Percentiles rank a stretch among this genome's conserved stretches.
phyloP scores from a whole-genome alignment of 148 eudicot species.

The Rhododendron vialii region DNA sequence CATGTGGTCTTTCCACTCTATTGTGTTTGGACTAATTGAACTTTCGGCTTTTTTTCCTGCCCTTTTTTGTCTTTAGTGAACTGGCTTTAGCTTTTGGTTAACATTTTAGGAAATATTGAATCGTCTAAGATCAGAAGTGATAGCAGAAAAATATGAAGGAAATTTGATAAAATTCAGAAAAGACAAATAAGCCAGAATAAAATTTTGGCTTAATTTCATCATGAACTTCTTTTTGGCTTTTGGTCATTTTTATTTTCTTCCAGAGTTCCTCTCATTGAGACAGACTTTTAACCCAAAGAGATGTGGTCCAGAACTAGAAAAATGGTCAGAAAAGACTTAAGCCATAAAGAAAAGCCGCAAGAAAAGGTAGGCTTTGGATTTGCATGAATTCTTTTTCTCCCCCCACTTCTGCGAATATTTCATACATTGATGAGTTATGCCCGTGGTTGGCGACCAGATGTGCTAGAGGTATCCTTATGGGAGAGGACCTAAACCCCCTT shows the following conservation, averaged over 20 bases:
- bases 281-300: not conserved
- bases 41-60: not conserved
- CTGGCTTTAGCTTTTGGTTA: not conserved
- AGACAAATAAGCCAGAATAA: not conserved
- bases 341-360: not conserved
- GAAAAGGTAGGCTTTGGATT: not conserved
- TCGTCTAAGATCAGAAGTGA: not conserved
- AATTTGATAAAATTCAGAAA: not conserved
- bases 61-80: not conserved
- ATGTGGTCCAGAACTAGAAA: not conserved
- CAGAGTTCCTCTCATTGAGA: not conserved
- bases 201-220: not conserved
- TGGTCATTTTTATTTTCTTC: not conserved
- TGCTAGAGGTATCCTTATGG: not conserved
- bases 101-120: not conserved
- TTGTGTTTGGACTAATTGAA: not conserved
- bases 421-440: not conserved
- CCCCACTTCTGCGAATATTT: not conserved
- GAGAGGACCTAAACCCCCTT: not conserved
- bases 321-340: not conserved
- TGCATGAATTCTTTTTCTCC: not conserved
- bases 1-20: not conserved
- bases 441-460: constrained; percentile 2
- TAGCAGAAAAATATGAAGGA: not conserved
- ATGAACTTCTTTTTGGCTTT: not conserved